phyloP scores from a whole-genome alignment of 2,329 filamentous ascomycete genomes.

The Diaporthe australafricana region DNA sequence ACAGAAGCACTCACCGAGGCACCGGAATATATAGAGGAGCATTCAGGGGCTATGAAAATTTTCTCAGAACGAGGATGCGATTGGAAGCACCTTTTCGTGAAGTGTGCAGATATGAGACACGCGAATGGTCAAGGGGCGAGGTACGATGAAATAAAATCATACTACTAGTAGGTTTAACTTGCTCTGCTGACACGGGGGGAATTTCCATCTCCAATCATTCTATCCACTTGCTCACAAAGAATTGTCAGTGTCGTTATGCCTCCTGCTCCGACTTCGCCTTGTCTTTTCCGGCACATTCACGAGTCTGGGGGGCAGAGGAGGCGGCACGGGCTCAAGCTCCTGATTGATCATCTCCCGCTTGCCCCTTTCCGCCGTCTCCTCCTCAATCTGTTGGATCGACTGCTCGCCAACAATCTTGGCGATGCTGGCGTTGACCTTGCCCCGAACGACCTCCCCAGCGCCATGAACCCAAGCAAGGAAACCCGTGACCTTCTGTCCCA shows the following conservation, averaged over 20 bases:
- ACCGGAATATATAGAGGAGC: too few relatives aligned
- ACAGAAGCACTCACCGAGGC: too few relatives aligned
- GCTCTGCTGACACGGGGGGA: not conserved
- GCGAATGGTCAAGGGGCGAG: not conserved
- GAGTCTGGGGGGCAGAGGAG: not conserved
- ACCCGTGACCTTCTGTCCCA: not conserved
- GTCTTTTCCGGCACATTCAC: not conserved
- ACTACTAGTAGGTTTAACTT: not conserved
- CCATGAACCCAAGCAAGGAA: slow-evolving; percentile 5
- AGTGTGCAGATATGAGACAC: not conserved
- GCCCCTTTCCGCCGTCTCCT: slow-evolving; percentile 4
- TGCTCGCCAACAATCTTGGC: not conserved
- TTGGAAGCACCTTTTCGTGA: not conserved
- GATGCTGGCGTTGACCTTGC: not conserved
- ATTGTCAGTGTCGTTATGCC: not conserved
- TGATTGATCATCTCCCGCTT: slow-evolving; percentile 26
- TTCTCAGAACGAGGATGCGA: not conserved
- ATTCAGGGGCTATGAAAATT: too few relatives aligned
- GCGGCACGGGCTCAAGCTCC: not conserved
- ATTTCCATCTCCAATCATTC: not conserved
- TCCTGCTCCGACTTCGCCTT: too few relatives aligned
- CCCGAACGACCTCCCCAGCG: not conserved
- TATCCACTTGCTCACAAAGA: not conserved
- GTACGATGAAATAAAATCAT: not conserved
- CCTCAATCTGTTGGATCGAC: not conserved